phyloP scores from a whole-genome alignment of 345 rosid species.

The Laguncularia racemosa region DNA sequence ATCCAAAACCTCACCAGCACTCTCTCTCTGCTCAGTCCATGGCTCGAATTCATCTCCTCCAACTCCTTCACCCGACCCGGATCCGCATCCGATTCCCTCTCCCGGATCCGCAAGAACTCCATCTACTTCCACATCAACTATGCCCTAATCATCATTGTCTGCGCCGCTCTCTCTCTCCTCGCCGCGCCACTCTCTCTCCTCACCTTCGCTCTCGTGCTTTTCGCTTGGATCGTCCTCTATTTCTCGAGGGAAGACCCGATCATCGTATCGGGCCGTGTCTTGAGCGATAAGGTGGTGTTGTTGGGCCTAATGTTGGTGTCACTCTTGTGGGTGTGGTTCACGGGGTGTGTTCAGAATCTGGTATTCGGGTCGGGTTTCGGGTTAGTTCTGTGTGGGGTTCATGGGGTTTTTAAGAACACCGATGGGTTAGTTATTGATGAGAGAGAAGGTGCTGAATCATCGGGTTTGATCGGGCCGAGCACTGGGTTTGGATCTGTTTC shows the following conservation, averaged over 20 bases:
- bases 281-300: slow-evolving; percentile 22
- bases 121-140: slow-evolving; percentile 39
- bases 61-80: slow-evolving; percentile 18
- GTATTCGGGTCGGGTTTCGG: slow-evolving; percentile 21
- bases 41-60: slow-evolving; percentile 40
- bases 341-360: slow-evolving; percentile 18
- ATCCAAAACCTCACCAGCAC: slow-evolving; percentile 32
- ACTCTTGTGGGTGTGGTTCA: slow-evolving; percentile 23
- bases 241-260: slow-evolving; percentile 34
- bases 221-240: slow-evolving; percentile 35
- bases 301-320: slow-evolving; percentile 22
- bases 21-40: slow-evolving; percentile 42
- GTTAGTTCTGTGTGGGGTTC: slow-evolving; percentile 21
- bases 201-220: slow-evolving; percentile 10
- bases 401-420: slow-evolving; percentile 21
- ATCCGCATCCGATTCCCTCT: slow-evolving; percentile 13
- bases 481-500: background rate
- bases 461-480: slow-evolving; percentile 18
- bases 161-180: slow-evolving; percentile 23
- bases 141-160: slow-evolving; percentile 19
- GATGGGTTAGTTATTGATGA: slow-evolving; percentile 29
- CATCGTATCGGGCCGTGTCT: slow-evolving; percentile 19
- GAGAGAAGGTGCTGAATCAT: slow-evolving; percentile 11
- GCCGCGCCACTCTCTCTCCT: slow-evolving; percentile 26
- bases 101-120: slow-evolving; percentile 20